These are phyloP conservation scores for Lasiodiplodia hormozganensis DNA, from an alignment of 2,329 filamentous ascomycete genomes.

Conservation along the genomic window DNA sequence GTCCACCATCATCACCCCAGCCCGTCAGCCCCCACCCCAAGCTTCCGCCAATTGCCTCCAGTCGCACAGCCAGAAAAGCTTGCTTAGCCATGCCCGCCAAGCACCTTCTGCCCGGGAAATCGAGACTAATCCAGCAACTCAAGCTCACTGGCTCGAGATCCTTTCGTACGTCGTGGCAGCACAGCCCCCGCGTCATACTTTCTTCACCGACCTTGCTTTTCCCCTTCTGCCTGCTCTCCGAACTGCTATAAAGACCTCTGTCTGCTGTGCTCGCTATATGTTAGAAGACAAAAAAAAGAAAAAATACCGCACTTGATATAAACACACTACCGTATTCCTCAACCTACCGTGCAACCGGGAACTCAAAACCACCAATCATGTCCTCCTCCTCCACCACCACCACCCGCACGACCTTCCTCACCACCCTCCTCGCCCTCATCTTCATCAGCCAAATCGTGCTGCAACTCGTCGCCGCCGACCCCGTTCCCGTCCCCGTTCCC, in stretches of 20 bases:
- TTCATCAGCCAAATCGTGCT: constrained; percentile 5
- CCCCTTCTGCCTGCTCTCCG: no score
- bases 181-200: no score
- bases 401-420: background rate
- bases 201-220: no score
- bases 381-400: background rate
- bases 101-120: background rate
- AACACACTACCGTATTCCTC: no score
- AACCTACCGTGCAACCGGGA: no score
- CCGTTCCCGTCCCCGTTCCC: background rate
- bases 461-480: constrained; percentile 10
- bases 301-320: no score
- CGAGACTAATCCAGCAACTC: background rate
- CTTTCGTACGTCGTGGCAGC: no score
- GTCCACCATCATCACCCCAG: no score
- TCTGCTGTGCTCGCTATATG: no score
- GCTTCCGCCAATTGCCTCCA: background rate
- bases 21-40: background rate
- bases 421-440: constrained; percentile 8
- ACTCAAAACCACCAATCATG: background rate
- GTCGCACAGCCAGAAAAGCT: background rate
- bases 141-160: no score
- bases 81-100: constrained; percentile 16
- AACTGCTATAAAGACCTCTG: no score
- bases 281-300: no score